phyloP scores from a whole-genome alignment of 331 rosid species.

The Pyrus hybrid region DNA sequence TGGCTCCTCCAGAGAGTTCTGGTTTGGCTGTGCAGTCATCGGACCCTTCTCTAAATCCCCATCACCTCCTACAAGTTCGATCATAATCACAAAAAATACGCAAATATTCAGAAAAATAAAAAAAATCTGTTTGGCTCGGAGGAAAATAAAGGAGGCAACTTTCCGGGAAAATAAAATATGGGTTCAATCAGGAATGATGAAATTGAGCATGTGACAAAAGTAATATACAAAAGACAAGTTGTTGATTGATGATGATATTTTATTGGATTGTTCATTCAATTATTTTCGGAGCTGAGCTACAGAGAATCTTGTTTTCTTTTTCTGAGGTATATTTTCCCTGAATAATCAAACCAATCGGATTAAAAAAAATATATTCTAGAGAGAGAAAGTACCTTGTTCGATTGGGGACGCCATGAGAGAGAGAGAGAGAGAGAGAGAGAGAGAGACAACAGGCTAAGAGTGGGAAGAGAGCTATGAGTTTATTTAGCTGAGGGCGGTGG shows the following conservation, averaged over 20 bases:
- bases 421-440: no score
- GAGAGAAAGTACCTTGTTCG: slow-evolving; percentile 10
- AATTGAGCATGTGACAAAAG: not conserved
- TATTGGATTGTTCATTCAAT: not conserved
- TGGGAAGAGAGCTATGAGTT: not conserved
- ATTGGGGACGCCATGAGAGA: slow-evolving; percentile 21
- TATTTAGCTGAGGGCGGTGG: not conserved
- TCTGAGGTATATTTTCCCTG: not conserved
- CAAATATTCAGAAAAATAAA: not conserved
- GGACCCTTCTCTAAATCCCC: slow-evolving; percentile 34
- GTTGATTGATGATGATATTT: not conserved
- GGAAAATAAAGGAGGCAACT: not conserved
- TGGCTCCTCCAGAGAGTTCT: no score
- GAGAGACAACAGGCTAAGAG: not conserved
- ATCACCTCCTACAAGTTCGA: slow-evolving; percentile 30
- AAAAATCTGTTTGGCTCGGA: slow-evolving; percentile 2
- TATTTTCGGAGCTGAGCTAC: not conserved
- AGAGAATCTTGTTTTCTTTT: not conserved
- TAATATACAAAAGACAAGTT: not conserved
- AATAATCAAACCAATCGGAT: not conserved
- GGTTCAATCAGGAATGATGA: not conserved
- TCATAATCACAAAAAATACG: not conserved
- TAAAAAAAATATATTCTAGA: not conserved
- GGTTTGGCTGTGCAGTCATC: slow-evolving; percentile 21
- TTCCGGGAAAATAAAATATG: not conserved